Evolutionary conservation across 306 rosid genomes (phyloP).

Genomic region (Malus sylvestris): DNA sequence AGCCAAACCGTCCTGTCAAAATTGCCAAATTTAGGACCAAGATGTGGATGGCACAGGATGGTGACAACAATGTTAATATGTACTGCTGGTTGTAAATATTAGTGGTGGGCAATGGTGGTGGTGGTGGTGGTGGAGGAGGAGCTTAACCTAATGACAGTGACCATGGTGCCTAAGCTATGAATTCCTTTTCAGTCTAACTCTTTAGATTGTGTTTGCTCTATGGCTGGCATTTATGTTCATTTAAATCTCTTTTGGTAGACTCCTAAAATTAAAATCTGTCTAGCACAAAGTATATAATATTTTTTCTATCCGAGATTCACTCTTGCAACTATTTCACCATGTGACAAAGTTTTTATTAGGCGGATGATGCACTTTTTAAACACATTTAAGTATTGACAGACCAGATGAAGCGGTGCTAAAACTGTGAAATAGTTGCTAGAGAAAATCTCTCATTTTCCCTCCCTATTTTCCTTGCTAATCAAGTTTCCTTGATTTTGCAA

Average conservation of each 20-base stretch:
- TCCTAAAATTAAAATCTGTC: not conserved
- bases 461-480: not conserved
- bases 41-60: slow-evolving; percentile 1
- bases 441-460: not conserved
- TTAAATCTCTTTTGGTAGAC: not conserved
- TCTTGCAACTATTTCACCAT: not conserved
- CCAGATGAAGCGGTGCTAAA: not conserved
- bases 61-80: slow-evolving; percentile 2
- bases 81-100: not conserved
- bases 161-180: slow-evolving; percentile 13
- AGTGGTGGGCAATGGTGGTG: slow-evolving; percentile 15
- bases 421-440: not conserved
- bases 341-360: not conserved
- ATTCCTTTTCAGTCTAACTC: slow-evolving; percentile 22
- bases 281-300: not conserved
- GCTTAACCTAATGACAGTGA: slow-evolving; percentile 23
- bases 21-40: not conserved
- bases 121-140: slow-evolving; percentile 7
- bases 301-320: not conserved
- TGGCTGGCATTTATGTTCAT: slow-evolving; percentile 20
- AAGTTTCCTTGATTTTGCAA: slow-evolving; percentile 17
- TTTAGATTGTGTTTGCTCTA: slow-evolving; percentile 30
- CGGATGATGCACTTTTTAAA: too few relatives aligned
- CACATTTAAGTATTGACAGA: not conserved
- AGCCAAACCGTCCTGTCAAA: slow-evolving; percentile 2